Evolutionary conservation across 192 early-diverging fungal species (phyloP).

Genomic region (Physocladia obscura): DNA sequence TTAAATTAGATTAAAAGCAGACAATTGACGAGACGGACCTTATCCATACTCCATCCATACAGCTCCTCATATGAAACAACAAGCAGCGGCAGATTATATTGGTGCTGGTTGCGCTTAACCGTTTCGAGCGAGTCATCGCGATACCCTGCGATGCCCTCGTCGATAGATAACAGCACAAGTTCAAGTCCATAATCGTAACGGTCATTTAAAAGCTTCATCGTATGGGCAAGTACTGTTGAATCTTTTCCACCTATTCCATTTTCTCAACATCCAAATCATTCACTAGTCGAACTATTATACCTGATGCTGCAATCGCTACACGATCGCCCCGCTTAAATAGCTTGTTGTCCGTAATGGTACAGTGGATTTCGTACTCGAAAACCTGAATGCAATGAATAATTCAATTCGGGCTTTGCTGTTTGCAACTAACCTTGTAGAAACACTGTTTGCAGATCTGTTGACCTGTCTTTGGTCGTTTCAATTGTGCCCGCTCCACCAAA

Average conservation of each 20-base stretch:
- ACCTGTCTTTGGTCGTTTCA: conserved; percentile 90
- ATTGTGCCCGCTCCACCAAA: conserved; percentile 76
- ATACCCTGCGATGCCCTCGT: conserved; percentile 98
- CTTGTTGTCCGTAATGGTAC: conserved; percentile 79
- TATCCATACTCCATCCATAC: conserved; percentile 99
- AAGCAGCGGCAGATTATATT: conserved; percentile 89
- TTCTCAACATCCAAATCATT: not conserved
- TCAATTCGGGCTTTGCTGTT: too few relatives aligned
- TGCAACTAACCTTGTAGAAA: too few relatives aligned
- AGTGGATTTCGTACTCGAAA: conserved; percentile 92
- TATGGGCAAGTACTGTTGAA: conserved; percentile 93
- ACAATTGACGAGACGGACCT: conserved; percentile 1
- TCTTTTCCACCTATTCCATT: conserved; percentile 51
- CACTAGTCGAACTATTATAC: conserved; percentile 54
- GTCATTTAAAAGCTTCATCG: conserved; percentile 91
- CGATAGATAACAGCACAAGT: conserved; percentile 87
- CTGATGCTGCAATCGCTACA: conserved; percentile 93
- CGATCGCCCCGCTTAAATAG: conserved; percentile 84
- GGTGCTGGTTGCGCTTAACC: conserved; percentile 90
- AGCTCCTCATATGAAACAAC: conserved; percentile 94
- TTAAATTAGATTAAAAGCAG: not conserved
- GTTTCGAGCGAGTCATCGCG: conserved; percentile 97
- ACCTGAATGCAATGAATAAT: too few relatives aligned
- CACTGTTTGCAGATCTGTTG: conserved; percentile 87
- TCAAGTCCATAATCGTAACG: conserved; percentile 89